These are phyloP conservation scores for Cyclocybe cylindracea DNA, from an alignment of 768 basidiomycete genomes.

Conservation along the genomic window DNA sequence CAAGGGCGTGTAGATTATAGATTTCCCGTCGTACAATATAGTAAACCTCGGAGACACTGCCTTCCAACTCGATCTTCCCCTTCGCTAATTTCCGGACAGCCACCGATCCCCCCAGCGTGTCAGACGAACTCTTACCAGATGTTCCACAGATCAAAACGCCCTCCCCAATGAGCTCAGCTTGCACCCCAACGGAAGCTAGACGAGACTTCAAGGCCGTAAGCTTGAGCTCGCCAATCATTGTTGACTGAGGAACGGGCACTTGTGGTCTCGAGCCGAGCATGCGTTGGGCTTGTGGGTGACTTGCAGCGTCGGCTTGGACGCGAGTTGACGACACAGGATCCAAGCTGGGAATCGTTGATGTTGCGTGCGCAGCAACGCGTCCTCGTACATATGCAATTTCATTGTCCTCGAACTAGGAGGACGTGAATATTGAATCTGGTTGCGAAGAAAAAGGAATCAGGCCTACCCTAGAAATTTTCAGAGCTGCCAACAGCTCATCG, in stretches of 20 bases:
- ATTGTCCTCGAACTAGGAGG: constrained; percentile 89
- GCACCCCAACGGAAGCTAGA: constrained; percentile 72
- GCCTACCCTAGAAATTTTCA: constrained; percentile 87
- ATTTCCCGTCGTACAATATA: constrained; percentile 88
- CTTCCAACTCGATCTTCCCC: constrained; percentile 88
- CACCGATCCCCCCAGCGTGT: constrained; percentile 65
- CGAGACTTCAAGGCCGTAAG: constrained; percentile 86
- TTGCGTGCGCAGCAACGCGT: constrained; percentile 80
- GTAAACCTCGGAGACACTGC: constrained; percentile 85
- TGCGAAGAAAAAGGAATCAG: not conserved
- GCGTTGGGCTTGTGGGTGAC: constrained; percentile 30
- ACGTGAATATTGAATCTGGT: constrained; percentile 5
- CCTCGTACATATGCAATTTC: constrained; percentile 94
- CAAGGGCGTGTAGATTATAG: constrained; percentile 87
- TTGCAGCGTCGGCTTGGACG: constrained; percentile 19
- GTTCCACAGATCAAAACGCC: constrained; percentile 90
- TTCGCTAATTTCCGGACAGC: constrained; percentile 86
- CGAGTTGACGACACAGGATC: constrained; percentile 57
- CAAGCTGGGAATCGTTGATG: constrained; percentile 86
- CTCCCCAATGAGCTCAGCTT: constrained; percentile 95
- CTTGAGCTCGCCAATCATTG: constrained; percentile 97
- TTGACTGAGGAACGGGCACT: constrained; percentile 76
- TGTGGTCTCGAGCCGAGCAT: constrained; percentile 68
- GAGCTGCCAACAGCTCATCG: constrained; percentile 76
- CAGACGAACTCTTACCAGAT: constrained; percentile 47